Evolutionary conservation across 495 filamentous ascomycete species (phyloP).

Genomic region (Rostrohypoxylon terebratum): DNA sequence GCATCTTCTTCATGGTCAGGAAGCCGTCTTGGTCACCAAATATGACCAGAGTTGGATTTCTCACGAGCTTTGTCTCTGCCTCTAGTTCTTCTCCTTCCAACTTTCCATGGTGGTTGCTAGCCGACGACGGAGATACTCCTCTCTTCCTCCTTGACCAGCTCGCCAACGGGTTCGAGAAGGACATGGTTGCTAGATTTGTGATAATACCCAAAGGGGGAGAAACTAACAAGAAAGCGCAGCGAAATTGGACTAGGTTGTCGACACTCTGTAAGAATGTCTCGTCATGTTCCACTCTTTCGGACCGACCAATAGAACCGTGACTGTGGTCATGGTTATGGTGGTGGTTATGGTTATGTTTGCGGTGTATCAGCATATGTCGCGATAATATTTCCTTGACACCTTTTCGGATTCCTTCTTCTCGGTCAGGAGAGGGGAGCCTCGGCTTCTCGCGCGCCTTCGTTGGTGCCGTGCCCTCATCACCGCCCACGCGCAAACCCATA

Average conservation of each 20-base stretch:
- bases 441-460: slow-evolving; percentile 43
- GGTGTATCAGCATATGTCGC: slow-evolving; percentile 48
- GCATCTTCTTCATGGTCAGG: slow-evolving; percentile 73
- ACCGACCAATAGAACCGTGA: slow-evolving; percentile 3
- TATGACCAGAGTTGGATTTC: slow-evolving; percentile 73
- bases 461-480: slow-evolving; percentile 51
- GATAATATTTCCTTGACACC: slow-evolving; percentile 56
- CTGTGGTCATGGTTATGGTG: slow-evolving; percentile 18
- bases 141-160: slow-evolving; percentile 30
- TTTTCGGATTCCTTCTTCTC: slow-evolving; percentile 54
- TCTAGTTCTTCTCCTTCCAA: slow-evolving; percentile 48
- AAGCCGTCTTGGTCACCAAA: slow-evolving; percentile 87
- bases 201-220: slow-evolving; percentile 79
- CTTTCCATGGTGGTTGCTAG: slow-evolving; percentile 18
- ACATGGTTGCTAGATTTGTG: slow-evolving; percentile 68
- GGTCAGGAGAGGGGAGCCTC: slow-evolving; percentile 38
- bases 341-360: slow-evolving; percentile 26
- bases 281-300: slow-evolving; percentile 18
- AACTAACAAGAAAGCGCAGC: slow-evolving; percentile 78
- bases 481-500: slow-evolving; percentile 54
- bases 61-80: slow-evolving; percentile 65
- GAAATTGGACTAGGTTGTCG: slow-evolving; percentile 40
- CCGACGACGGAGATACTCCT: slow-evolving; percentile 7
- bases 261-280: slow-evolving; percentile 45
- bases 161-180: slow-evolving; percentile 50